Evolutionary conservation across 208 protist species (phyloP), one percentile per base, ranked within the genome.

Genomic region (Trypanosoma caninum): DNA sequence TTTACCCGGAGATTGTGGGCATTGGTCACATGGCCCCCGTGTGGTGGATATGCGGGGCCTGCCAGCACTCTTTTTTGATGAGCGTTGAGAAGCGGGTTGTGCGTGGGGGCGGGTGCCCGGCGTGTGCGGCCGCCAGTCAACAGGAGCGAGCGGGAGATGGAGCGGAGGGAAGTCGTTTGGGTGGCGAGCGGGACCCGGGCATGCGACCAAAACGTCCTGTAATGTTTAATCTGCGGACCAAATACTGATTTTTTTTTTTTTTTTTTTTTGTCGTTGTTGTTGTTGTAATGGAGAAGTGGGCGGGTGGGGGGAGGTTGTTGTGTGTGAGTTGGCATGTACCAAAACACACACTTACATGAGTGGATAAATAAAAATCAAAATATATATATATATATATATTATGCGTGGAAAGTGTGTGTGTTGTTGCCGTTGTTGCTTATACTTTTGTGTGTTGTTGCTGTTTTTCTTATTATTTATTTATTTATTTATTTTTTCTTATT

Each of bases 51-150:
- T 96, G 90, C 68, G 44, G 35, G 10, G 20, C 11, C 6, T 96
- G 90, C 64, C 62, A 54, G 0, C 46, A 76, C 27, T 47, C 57
- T 13, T 96, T 84, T 62, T 40, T 67, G 41, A 91, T 94, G 85
- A 91, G 85, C 56, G 84, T 91, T 6, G 90, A 96, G 57, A 92
- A 93, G 65, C 87, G 90, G n/a, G 85, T 94, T 20, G 77, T 96
- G 56, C 84, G 87, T 38, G 90, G 87, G 13, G 69, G 73, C 3
- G 81, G 83, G 3, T 96, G 90, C 48, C 80, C 85, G 6, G 27
- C 45, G 16, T 95, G 89, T 58, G 65, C 61, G 20, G 52, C 51
- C 2, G 65, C 31, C 22, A 8, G 22, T 3, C 35, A 0, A 16
- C 11, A 38, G 14, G 37, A 35, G 7, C n/a, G n/a, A n/a, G n/a